Conservation (phyloP, 2,329 filamentous ascomycete species). For the Trichophyton rubrum region DNA sequence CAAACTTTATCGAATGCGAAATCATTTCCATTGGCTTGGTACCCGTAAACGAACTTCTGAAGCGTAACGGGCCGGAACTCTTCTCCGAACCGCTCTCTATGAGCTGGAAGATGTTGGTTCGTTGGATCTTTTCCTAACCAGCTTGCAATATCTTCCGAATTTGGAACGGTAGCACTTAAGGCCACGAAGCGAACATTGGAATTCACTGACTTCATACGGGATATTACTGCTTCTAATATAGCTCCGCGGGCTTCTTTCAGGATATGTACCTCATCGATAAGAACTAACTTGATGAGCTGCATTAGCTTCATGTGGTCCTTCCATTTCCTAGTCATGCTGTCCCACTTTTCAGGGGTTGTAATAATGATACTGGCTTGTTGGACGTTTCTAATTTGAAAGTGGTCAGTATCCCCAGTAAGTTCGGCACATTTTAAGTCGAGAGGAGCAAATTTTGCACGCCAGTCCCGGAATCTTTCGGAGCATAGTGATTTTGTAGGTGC, state of each 20-base stretch:
- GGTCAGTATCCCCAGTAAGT: slow-evolving; percentile 68
- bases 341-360: slow-evolving; percentile 85
- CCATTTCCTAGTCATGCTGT: slow-evolving; percentile 80
- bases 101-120: slow-evolving; percentile 51
- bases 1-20: slow-evolving; percentile 64
- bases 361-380: slow-evolving; percentile 69
- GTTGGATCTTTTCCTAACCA: slow-evolving; percentile 61
- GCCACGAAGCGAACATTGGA: slow-evolving; percentile 67
- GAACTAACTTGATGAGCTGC: slow-evolving; percentile 61
- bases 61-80: slow-evolving; percentile 68
- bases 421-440: slow-evolving; percentile 60
- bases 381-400: slow-evolving; percentile 52
- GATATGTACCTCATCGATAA: slow-evolving; percentile 83
- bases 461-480: slow-evolving; percentile 62
- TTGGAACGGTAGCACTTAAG: slow-evolving; percentile 71
- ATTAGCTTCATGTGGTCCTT: slow-evolving; percentile 64
- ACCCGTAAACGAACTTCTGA: slow-evolving; percentile 65
- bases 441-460: slow-evolving; percentile 59
- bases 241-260: slow-evolving; percentile 68
- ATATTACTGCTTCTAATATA: slow-evolving; percentile 71
- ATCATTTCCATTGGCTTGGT: slow-evolving; percentile 52
- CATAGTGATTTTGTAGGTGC: slow-evolving; percentile 77
- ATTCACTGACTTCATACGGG: slow-evolving; percentile 71
- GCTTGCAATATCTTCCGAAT: slow-evolving; percentile 63
- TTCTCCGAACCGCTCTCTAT: slow-evolving; percentile 59